These are phyloP conservation scores for Stagonosporopsis vannaccii DNA, from an alignment of 2,329 filamentous ascomycete species.

Conservation along the genomic window DNA sequence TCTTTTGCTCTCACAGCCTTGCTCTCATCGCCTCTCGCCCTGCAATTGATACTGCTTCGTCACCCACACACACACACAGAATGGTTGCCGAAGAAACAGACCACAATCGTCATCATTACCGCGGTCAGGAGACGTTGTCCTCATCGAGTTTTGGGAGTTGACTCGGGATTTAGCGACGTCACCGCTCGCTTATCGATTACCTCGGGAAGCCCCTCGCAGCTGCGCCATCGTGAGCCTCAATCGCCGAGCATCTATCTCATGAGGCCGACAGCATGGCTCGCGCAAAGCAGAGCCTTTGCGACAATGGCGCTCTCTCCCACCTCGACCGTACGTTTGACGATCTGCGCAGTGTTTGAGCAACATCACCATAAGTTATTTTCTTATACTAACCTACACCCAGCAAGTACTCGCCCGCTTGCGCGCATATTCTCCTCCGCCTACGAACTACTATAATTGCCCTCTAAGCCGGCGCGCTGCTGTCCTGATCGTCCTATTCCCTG, in stretches of 20 bases:
- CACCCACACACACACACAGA: not conserved
- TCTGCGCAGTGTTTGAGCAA: not conserved
- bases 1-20: not conserved
- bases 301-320: slow-evolving; percentile 44
- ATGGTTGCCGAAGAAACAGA: not conserved
- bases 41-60: no score
- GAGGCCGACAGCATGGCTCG: slow-evolving; percentile 41
- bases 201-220: slow-evolving; percentile 21
- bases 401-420: slow-evolving; percentile 64
- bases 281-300: slow-evolving; percentile 34
- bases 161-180: slow-evolving; percentile 8
- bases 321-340: slow-evolving; percentile 32
- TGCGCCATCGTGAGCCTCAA: slow-evolving; percentile 11
- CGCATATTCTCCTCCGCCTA: slow-evolving; percentile 63
- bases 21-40: no score
- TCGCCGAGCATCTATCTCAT: slow-evolving; percentile 18
- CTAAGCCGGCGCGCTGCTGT: slow-evolving; percentile 80
- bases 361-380: not conserved
- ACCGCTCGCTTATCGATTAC: slow-evolving; percentile 21
- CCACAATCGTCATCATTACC: not conserved
- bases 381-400: slow-evolving; percentile 29
- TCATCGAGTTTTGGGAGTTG: slow-evolving; percentile 1
- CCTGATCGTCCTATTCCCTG: slow-evolving; percentile 85
- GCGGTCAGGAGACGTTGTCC: not conserved
- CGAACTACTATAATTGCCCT: slow-evolving; percentile 64